Base-by-base conservation (phyloP, 2,329 filamentous ascomycete genomes). In the Aspergillus texensis region DNA sequence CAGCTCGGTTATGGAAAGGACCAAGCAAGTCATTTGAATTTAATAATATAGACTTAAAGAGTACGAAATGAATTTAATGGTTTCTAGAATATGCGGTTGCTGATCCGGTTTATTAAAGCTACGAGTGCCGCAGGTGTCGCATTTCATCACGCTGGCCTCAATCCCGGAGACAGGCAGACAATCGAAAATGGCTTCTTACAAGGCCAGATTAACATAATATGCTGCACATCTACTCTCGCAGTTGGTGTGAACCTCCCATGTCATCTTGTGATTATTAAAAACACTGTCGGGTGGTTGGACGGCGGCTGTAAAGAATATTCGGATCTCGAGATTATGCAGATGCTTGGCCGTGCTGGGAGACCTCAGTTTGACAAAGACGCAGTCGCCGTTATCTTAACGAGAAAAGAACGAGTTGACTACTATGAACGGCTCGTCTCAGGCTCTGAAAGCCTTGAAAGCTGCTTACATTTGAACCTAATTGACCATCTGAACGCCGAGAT, bases 401-500 rank as follows among this genome's bases (percentile, higher is more conserved):
- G 86, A 28, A 80, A 83, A n/a, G 80, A 87, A 5, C 90, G 89
- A 57, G 85, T 87, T 6, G 71, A 82, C 2, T 84, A 86, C 57
- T 96, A 95, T 71, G 86, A 93, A 68, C 87, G 83, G 67, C 88
- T 96, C 81, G 86, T 92, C 1, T 89, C 89, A 0, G 91, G 91
- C 0, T 83, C 89, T 60, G 89, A 94, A 66, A 80, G 87, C 2
- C 78, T 96, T 1, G 93, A 96, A 73, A 96, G 92, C 75, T 88
- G 85, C 21, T 81, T 96, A 8, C 92, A 96, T 76, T 80, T 88
- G 32, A 93, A 94, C 68, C 79, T 96, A 0, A 89, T 94, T 56
- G 91, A 94, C 67, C 92, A 96, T 71, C 77, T 96, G 50, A 96
- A 96, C 71, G 92, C 92, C 2, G 92, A 96, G 72, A 90, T 94